Evolutionary conservation across 2,329 filamentous ascomycete species (phyloP).

Genomic region (Dothistroma pini): DNA sequence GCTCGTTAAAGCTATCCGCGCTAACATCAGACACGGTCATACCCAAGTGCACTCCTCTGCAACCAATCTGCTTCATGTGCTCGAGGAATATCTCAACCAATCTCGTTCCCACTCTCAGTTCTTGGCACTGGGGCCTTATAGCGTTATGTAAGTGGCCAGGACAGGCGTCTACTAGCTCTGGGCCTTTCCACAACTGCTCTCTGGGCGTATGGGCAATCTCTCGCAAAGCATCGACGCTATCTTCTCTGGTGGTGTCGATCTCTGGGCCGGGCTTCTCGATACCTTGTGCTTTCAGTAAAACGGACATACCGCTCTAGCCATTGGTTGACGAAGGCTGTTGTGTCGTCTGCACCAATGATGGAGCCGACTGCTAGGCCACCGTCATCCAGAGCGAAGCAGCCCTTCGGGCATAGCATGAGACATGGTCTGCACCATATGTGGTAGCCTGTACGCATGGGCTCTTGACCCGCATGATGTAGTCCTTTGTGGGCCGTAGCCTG

Average conservation of each 20-base stretch:
- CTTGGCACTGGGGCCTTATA: constrained; percentile 35
- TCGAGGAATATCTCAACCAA: constrained; percentile 32
- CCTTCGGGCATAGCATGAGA: constrained; percentile 28
- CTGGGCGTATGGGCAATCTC: constrained; percentile 1
- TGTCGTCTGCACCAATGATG: constrained; percentile 36
- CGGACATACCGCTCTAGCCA: constrained; percentile 32
- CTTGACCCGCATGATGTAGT: neutral
- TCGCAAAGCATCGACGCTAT: neutral
- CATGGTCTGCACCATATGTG: constrained; percentile 34
- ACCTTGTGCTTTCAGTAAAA: constrained; percentile 13
- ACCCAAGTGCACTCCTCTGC: constrained; percentile 36
- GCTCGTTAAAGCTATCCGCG: constrained; percentile 22
- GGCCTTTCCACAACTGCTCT: constrained; percentile 1
- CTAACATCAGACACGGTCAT: constrained; percentile 34
- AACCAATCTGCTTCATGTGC: constrained; percentile 25
- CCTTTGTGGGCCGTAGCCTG: neutral
- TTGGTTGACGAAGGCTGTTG: constrained; percentile 25
- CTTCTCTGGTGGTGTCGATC: neutral
- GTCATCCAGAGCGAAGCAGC: constrained; percentile 38
- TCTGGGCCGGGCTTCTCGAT: neutral
- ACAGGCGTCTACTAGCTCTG: constrained; percentile 20
- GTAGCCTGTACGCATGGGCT: constrained; percentile 1
- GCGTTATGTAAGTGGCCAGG: constrained; percentile 40
- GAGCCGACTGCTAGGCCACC: constrained; percentile 38
- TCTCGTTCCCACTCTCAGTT: constrained; percentile 32